phyloP scores from a whole-genome alignment of 805 yeast genomes.

The Candida ipomoeae region DNA sequence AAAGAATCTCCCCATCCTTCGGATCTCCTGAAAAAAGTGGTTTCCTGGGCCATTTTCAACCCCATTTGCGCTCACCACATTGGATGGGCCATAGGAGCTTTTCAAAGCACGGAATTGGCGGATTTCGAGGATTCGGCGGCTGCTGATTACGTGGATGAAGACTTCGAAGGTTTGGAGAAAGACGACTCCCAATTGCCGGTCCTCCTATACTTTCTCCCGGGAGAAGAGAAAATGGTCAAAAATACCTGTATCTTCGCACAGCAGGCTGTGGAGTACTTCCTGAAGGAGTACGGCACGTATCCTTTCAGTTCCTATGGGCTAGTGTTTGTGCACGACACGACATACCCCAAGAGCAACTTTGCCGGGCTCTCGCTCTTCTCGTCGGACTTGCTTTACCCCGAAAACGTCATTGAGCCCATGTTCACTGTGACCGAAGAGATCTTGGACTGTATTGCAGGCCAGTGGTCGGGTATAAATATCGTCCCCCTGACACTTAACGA shows the following conservation, averaged over 20 bases:
- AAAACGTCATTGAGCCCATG: constrained; percentile 74
- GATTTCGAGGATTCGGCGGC: constrained; percentile 34
- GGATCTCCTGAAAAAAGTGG: constrained; percentile 71
- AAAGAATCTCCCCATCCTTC: constrained; percentile 72
- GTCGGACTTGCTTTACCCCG: constrained; percentile 63
- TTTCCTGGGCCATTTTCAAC: constrained; percentile 65
- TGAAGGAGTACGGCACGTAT: constrained; percentile 87
- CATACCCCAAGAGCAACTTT: constrained; percentile 44
- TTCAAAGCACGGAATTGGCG: constrained; percentile 57
- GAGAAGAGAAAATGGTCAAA: constrained; percentile 48
- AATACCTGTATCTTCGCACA: constrained; percentile 76
- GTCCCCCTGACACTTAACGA: constrained; percentile 77
- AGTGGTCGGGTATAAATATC: constrained; percentile 92
- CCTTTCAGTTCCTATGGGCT: constrained; percentile 83
- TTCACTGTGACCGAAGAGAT: constrained; percentile 64
- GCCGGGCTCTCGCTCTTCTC: constrained; percentile 67
- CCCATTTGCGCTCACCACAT: constrained; percentile 93
- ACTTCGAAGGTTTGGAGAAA: constrained; percentile 26
- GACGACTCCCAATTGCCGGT: constrained; percentile 35
- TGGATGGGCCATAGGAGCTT: constrained; percentile 93
- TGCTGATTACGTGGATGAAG: constrained; percentile 28
- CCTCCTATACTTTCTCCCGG: constrained; percentile 60
- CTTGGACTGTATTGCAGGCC: constrained; percentile 70
- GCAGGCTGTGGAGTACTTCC: constrained; percentile 76
- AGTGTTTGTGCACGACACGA: constrained; percentile 52